These are phyloP conservation scores for Stachybotrys elegans DNA, from an alignment of 2,329 filamentous ascomycete genomes.

Conservation along the genomic window DNA sequence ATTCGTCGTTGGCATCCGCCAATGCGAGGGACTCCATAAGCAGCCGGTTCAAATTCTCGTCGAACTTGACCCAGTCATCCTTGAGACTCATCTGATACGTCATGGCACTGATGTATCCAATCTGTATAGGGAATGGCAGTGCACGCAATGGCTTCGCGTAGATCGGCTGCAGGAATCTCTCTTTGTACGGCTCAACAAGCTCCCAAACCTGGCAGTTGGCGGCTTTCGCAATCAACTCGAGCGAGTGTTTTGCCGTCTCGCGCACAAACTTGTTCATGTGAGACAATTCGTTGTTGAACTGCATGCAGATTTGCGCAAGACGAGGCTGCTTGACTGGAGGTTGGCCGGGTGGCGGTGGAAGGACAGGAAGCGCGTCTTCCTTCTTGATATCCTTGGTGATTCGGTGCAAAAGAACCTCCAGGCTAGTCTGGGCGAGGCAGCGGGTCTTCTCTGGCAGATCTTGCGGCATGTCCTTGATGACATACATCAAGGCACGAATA, in stretches of 20 bases:
- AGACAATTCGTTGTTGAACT: slow-evolving; percentile 81
- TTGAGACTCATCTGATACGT: slow-evolving; percentile 91
- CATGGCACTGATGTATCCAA: slow-evolving; percentile 96
- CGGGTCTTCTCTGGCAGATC: slow-evolving; percentile 90
- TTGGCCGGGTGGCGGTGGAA: slow-evolving; percentile 34
- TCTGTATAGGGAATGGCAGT: slow-evolving; percentile 89
- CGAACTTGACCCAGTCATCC: slow-evolving; percentile 83
- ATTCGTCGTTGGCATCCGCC: slow-evolving; percentile 91
- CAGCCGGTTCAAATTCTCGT: slow-evolving; percentile 83
- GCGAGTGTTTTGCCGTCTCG: slow-evolving; percentile 74
- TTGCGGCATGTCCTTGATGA: slow-evolving; percentile 96
- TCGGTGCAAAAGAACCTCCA: slow-evolving; percentile 72
- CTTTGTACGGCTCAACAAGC: slow-evolving; percentile 83
- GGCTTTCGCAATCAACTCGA: slow-evolving; percentile 76
- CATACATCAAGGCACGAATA: slow-evolving; percentile 86
- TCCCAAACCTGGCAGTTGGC: slow-evolving; percentile 78
- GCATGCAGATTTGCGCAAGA: slow-evolving; percentile 72
- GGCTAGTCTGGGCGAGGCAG: slow-evolving; percentile 73
- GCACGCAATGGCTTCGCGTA: slow-evolving; percentile 93
- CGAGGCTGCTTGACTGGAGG: slow-evolving; percentile 48
- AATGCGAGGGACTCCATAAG: slow-evolving; percentile 91
- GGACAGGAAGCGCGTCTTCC: slow-evolving; percentile 53
- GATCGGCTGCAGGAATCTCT: slow-evolving; percentile 82
- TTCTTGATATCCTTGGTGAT: slow-evolving; percentile 77
- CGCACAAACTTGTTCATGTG: slow-evolving; percentile 97